phyloP scores from a whole-genome alignment of 106 monocot species.

The Ottelia alismoides region DNA sequence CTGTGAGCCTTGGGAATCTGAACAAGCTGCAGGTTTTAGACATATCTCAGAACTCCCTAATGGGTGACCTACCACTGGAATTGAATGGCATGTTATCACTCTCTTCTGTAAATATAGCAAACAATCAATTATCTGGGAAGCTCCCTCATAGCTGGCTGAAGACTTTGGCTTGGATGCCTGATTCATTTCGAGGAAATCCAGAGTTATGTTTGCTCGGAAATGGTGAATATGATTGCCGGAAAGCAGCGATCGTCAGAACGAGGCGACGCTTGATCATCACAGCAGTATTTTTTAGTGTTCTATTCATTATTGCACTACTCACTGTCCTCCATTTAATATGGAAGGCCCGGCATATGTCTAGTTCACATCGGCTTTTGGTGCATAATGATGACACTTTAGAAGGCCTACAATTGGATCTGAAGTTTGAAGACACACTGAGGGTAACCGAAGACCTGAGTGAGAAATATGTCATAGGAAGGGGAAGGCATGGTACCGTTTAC shows the following conservation, averaged over 20 bases:
- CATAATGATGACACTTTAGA: conserved; percentile 9
- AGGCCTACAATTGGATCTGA: conserved; percentile 45
- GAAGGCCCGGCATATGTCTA: conserved; percentile 1
- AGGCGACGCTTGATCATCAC: conserved; percentile 3
- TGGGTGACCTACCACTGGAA: conserved; percentile 39
- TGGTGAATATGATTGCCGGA: conserved; percentile 4
- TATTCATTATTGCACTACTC: conserved; percentile 20
- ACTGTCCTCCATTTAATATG: conserved; percentile 6
- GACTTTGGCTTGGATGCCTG: conserved; percentile 23
- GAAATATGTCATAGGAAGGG: conserved; percentile 65
- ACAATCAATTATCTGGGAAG: conserved; percentile 39
- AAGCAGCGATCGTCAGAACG: conserved; percentile 1
- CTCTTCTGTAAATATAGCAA: conserved; percentile 43
- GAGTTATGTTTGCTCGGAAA: conserved; percentile 17
- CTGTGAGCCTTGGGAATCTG: conserved; percentile 41
- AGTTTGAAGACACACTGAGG: conserved; percentile 46
- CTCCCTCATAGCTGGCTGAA: conserved; percentile 48
- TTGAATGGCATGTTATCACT: conserved; percentile 52
- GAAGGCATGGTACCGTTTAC: conserved; percentile 67
- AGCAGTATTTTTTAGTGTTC: conserved; percentile 6
- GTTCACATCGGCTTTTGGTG: conserved; percentile 4
- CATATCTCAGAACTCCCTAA: conserved; percentile 48
- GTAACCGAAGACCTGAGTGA: conserved; percentile 57
- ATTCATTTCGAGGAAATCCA: conserved; percentile 36
- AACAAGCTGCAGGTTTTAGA: conserved; percentile 49